These are phyloP conservation scores for Vicia villosa DNA, from an alignment of 306 rosid genomes.

Conservation along the genomic window DNA sequence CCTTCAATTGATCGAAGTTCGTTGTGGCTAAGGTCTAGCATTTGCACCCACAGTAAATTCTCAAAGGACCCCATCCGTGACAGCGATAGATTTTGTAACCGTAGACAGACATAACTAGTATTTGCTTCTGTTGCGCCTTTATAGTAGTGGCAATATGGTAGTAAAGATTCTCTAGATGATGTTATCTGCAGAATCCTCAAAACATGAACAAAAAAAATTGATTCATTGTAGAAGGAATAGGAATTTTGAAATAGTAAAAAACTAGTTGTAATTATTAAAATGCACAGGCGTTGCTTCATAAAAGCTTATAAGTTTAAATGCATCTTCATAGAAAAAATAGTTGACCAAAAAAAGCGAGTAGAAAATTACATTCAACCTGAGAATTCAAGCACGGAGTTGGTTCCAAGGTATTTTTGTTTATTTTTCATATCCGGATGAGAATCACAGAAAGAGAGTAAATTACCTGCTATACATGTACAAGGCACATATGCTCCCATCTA, in stretches of 20 bases:
- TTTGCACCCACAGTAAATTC: constrained; percentile 78
- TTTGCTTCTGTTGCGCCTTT: constrained; percentile 40
- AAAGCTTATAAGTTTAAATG: constrained; percentile 8
- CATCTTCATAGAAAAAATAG: background rate
- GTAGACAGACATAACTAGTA: constrained; percentile 52
- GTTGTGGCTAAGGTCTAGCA: constrained; percentile 88
- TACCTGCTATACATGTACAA: constrained; percentile 11
- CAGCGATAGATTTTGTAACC: constrained; percentile 69
- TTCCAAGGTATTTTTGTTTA: background rate
- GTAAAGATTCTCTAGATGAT: constrained; percentile 59
- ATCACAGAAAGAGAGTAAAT: constrained; percentile 10
- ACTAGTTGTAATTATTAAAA: constrained; percentile 21
- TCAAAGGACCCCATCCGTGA: constrained; percentile 70
- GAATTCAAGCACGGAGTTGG: constrained; percentile 2
- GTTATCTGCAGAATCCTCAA: constrained; percentile 58
- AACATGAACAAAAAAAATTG: constrained; percentile 9
- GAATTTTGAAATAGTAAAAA: constrained; percentile 18
- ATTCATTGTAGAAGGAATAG: constrained; percentile 3
- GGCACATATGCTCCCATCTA: background rate
- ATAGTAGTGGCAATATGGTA: constrained; percentile 55
- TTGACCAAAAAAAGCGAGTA: background rate
- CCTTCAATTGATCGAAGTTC: constrained; percentile 83
- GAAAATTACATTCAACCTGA: constrained; percentile 24
- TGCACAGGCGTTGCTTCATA: background rate
- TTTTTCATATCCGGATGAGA: background rate